phyloP scores from a whole-genome alignment of 2,329 filamentous ascomycete genomes.

The Hortaea werneckii region DNA sequence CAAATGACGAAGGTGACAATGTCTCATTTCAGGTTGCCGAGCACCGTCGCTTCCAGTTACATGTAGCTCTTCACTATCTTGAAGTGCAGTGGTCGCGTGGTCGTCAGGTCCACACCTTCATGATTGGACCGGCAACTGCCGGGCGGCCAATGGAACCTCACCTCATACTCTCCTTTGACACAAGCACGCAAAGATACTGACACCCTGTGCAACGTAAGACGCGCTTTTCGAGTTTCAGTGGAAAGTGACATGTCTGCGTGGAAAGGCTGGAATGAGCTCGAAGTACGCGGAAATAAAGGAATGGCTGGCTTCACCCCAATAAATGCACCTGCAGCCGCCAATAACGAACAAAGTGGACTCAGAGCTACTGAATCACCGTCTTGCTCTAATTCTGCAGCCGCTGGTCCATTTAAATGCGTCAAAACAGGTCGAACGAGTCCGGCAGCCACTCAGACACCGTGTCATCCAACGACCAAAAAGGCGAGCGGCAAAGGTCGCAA shows the following conservation, averaged over 20 bases:
- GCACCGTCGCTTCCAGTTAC: too few relatives aligned
- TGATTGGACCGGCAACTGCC: too few relatives aligned
- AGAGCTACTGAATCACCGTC: background rate
- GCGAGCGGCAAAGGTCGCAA: conserved; percentile 3
- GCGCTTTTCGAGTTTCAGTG: background rate
- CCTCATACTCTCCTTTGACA: too few relatives aligned
- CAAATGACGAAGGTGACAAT: too few relatives aligned
- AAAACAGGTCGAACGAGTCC: background rate
- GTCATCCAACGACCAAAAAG: conserved; percentile 1
- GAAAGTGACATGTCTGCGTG: conserved; percentile 4
- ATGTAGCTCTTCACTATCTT: too few relatives aligned
- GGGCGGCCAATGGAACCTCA: too few relatives aligned
- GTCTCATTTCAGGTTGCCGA: too few relatives aligned
- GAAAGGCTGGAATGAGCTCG: conserved; percentile 6
- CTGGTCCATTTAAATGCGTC: background rate
- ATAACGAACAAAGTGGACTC: too few relatives aligned
- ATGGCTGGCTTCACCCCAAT: conserved; percentile 8
- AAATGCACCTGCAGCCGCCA: conserved; percentile 1
- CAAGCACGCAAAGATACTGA: too few relatives aligned
- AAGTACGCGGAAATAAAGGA: background rate
- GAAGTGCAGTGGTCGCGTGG: too few relatives aligned
- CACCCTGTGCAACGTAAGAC: too few relatives aligned
- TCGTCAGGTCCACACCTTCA: too few relatives aligned
- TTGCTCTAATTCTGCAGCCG: background rate
- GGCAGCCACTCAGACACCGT: background rate